These are phyloP conservation scores for Nigrospora sphaerica DNA, from an alignment of 2,329 filamentous ascomycete genomes.

Conservation along the genomic window DNA sequence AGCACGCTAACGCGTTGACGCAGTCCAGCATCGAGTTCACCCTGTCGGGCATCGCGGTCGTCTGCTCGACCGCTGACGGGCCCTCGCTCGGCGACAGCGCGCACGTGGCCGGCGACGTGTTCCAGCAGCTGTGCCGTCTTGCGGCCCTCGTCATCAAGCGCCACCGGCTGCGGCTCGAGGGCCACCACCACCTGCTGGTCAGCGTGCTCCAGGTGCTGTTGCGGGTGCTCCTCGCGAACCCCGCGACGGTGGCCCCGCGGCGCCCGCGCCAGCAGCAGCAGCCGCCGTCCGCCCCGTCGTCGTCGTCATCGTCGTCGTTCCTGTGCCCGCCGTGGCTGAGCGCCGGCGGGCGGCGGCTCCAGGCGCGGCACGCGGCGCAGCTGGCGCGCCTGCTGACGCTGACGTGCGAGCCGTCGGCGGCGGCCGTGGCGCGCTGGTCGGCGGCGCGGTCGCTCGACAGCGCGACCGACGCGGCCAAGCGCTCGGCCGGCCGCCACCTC, in stretches of 20 bases:
- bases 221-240: constrained; percentile 38
- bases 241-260: constrained; percentile 13
- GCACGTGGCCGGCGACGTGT: constrained; percentile 28
- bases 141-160: constrained; percentile 50
- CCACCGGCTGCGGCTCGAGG: constrained; percentile 53
- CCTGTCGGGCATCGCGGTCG: constrained; percentile 34
- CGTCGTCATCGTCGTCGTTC: constrained; percentile 1
- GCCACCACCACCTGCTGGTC: constrained; percentile 54
- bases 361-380: constrained; percentile 37
- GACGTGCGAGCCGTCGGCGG: constrained; percentile 51
- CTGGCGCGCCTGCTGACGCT: constrained; percentile 51
- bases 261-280: too few species aligned
- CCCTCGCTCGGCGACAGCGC: constrained; percentile 11
- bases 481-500: constrained; percentile 55
- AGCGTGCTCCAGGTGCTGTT: constrained; percentile 49
- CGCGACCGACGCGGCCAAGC: constrained; percentile 53
- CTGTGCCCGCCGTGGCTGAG: constrained; percentile 28
- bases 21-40: constrained; percentile 53
- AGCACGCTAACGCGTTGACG: constrained; percentile 40
- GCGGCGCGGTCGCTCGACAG: constrained; percentile 42
- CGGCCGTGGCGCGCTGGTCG: constrained; percentile 39
- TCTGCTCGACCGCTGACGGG: constrained; percentile 17
- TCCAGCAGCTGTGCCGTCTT: constrained; percentile 42
- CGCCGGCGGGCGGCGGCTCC: constrained; percentile 15
- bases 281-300: too few species aligned